Percentiles rank a stretch among this genome's conserved stretches.
These are phyloP conservation scores for Globisporangium takayamanum DNA, from an alignment of 352 stramenopile genomes.

Conservation along the genomic window DNA sequence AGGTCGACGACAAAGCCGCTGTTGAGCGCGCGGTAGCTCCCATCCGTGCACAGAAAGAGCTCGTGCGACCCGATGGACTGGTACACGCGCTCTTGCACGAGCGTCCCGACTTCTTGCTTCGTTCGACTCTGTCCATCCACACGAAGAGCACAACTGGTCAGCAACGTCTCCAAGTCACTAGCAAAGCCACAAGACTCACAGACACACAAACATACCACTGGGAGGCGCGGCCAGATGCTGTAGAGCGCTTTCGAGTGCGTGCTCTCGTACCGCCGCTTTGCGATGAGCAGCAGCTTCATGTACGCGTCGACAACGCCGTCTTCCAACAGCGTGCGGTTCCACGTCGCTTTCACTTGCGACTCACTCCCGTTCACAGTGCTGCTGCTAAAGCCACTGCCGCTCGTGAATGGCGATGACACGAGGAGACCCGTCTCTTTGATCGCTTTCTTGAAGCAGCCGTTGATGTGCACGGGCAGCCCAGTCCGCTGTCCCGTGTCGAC, in stretches of 20 bases:
- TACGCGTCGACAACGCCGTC: slow-evolving; percentile 59
- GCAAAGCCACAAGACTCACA: neutral
- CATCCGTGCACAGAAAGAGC: slow-evolving; percentile 66
- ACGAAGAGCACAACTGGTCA: neutral
- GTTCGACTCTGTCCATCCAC: slow-evolving; percentile 1
- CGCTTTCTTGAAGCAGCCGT: slow-evolving; percentile 70
- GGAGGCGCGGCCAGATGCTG: slow-evolving; percentile 47
- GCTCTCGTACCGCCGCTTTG: slow-evolving; percentile 35
- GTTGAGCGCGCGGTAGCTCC: slow-evolving; percentile 41
- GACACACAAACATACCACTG: neutral
- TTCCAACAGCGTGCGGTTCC: slow-evolving; percentile 70
- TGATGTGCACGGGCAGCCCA: slow-evolving; percentile 63
- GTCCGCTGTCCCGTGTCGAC: slow-evolving; percentile 38
- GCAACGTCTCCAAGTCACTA: neutral
- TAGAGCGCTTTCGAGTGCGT: slow-evolving; percentile 50
- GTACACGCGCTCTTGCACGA: slow-evolving; percentile 45
- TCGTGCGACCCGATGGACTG: slow-evolving; percentile 34
- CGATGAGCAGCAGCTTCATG: slow-evolving; percentile 46
- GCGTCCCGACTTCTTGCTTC: slow-evolving; percentile 25
- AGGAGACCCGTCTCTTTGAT: slow-evolving; percentile 38
- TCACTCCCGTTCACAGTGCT: slow-evolving; percentile 33
- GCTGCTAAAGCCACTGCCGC: slow-evolving; percentile 10
- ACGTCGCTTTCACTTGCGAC: slow-evolving; percentile 44
- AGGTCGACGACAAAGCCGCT: slow-evolving; percentile 60
- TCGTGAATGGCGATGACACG: slow-evolving; percentile 13